Evolutionary conservation across 2,329 filamentous ascomycete species (phyloP), one percentile per base, ranked within the genome.

Genomic region (Calonectria hawksworthii): DNA sequence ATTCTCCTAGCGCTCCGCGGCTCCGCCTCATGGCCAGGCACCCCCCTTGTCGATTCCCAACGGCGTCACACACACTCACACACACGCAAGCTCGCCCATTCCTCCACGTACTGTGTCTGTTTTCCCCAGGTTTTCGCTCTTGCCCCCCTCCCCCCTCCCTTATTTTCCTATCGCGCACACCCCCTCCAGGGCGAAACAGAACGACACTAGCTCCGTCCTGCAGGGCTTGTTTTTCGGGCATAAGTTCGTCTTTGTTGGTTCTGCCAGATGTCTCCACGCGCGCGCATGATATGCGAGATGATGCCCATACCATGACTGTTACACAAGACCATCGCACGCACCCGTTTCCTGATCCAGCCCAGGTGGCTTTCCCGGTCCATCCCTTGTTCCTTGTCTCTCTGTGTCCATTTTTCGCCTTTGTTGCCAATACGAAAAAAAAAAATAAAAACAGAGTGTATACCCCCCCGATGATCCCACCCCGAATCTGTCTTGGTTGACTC

Each of bases 1-100:
- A 80, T 78, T 81, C 79, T 80, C 79, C 79, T 80, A 80, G 79
- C 79, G 79, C 73, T 68, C 65, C 68, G 68, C 72, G 68, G 64
- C 63, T 71, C 68, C 68, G 64, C 74, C 47, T 41, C 56, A 50
- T 11, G 66, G 65, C 72, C 74, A 67, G 79, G 75, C 56, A 51
- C 73, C 72, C 75, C 79, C 79, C 79, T 80, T 80, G 79, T 77
- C 71, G 68, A 73, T 73, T 34, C 66, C 56, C 64, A 79, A 79
- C 79, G 70, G 78, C 76, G 73, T 81, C 77, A 81, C 79, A 80
- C 78, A 77, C 79, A 77, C 75, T 70, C 65, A 36, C 74, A 72
- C 73, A 72, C 70, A 76, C 71, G 67, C 56, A 63, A 30, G 56
- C 73, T 72, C 75, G 65, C 71, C n/a, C 47, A 63, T 50, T 34